Conservation (phyloP, 768 basidiomycete genomes). For the Tricholoma flavovirens region DNA sequence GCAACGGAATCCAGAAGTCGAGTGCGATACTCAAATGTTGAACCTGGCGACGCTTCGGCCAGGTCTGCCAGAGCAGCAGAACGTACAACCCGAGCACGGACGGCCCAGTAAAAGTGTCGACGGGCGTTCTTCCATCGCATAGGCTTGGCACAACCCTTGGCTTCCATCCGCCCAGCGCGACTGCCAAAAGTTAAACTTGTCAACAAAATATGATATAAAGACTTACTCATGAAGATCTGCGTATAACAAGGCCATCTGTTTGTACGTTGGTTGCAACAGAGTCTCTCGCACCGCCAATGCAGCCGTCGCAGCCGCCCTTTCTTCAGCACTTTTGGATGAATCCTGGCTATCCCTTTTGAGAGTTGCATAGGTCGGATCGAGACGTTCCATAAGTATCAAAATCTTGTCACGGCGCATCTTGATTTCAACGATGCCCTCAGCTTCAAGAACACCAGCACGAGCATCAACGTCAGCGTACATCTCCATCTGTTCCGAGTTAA, state of each 20-base stretch:
- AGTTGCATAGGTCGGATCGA: slow-evolving; percentile 76
- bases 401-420: slow-evolving; percentile 97
- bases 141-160: slow-evolving; percentile 89
- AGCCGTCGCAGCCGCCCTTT: slow-evolving; percentile 63
- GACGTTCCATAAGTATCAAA: slow-evolving; percentile 83
- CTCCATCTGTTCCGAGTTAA: slow-evolving; percentile 96
- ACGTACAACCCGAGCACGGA: slow-evolving; percentile 74
- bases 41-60: slow-evolving; percentile 64
- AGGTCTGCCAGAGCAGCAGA: slow-evolving; percentile 60
- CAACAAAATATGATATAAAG: slow-evolving; percentile 2
- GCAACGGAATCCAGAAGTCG: slow-evolving; percentile 61
- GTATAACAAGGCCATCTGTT: slow-evolving; percentile 89
- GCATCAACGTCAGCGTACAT: slow-evolving; percentile 98
- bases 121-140: slow-evolving; percentile 86
- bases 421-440: slow-evolving; percentile 96
- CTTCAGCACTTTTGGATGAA: slow-evolving; percentile 61
- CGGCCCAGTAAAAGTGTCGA: slow-evolving; percentile 90
- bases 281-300: slow-evolving; percentile 73
- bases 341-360: slow-evolving; percentile 82
- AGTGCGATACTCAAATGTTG: slow-evolving; percentile 60
- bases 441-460: slow-evolving; percentile 93
- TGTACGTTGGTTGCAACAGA: slow-evolving; percentile 82
- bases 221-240: slow-evolving; percentile 95
- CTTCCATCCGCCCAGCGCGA: slow-evolving; percentile 93
- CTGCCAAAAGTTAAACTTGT: slow-evolving; percentile 34